These are phyloP conservation scores for Cryptosporidium canis DNA, from an alignment of 169 alveolate species.

Conservation along the genomic window DNA sequence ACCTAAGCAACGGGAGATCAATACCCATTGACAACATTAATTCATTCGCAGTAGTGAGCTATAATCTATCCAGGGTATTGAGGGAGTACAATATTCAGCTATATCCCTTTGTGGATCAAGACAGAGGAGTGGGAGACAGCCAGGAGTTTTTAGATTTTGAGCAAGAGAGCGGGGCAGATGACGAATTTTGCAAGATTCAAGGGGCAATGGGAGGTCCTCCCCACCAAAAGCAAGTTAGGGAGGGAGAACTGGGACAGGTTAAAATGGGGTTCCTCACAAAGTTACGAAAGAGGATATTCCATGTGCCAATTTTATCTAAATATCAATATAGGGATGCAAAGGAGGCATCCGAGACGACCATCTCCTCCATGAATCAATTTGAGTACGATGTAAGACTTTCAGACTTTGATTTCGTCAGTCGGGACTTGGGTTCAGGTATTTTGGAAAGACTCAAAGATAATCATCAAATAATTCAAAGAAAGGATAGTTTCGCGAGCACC, in stretches of 20 bases:
- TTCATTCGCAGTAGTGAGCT: slow-evolving; percentile 64
- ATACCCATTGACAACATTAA: slow-evolving; percentile 36
- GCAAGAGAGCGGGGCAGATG: not conserved
- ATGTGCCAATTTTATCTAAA: slow-evolving; percentile 6
- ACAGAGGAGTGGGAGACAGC: not conserved
- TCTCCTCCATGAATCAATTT: not conserved
- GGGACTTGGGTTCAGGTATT: not conserved
- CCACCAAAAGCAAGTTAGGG: not conserved
- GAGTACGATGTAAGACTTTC: not conserved
- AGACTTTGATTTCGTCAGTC: slow-evolving; percentile 26
- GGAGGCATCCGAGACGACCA: not conserved
- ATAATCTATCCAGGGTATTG: slow-evolving; percentile 47
- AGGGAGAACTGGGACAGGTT: not conserved
- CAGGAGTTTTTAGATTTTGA: slow-evolving; percentile 1
- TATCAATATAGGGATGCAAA: not conserved
- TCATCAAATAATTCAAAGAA: not conserved
- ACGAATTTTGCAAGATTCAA: not conserved
- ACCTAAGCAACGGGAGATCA: slow-evolving; percentile 26
- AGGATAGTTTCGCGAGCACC: not conserved
- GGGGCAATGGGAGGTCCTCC: not conserved
- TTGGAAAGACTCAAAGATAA: not conserved
- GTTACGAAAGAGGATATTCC: slow-evolving; percentile 16
- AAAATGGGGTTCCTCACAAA: not conserved
- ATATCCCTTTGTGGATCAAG: not conserved
- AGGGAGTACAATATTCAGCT: slow-evolving; percentile 29